Conservation (phyloP, 1,284 basidiomycete species). For the Ustilago cynodontis region DNA sequence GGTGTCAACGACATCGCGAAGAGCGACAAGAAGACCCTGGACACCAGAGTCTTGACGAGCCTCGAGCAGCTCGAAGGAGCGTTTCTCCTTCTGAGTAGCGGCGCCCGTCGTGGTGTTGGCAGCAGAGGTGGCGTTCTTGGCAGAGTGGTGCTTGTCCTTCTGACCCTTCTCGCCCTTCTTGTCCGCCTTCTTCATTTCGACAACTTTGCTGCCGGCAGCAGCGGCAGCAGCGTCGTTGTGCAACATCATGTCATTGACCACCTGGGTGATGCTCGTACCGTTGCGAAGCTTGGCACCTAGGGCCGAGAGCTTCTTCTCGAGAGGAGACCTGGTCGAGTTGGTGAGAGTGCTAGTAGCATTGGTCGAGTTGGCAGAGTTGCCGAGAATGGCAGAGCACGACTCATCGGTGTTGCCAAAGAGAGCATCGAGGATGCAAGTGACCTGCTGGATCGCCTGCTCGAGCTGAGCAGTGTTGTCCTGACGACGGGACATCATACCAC, state of each 20-base stretch:
- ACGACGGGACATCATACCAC: conserved; percentile 35
- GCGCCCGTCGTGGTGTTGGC: background rate
- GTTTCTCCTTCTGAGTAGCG: conserved; percentile 19
- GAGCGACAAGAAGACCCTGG: conserved; percentile 43
- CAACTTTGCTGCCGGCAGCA: conserved; percentile 6
- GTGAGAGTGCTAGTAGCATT: conserved; percentile 27
- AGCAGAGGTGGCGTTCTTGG: conserved; percentile 22
- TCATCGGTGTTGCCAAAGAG: conserved; percentile 49
- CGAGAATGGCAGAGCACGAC: conserved; percentile 35
- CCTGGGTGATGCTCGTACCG: conserved; percentile 43
- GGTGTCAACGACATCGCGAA: conserved; percentile 53
- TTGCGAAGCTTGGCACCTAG: conserved; percentile 38
- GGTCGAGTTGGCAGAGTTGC: conserved; percentile 34
- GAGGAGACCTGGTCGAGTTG: conserved; percentile 16
- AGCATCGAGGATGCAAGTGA: conserved; percentile 54
- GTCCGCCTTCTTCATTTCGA: conserved; percentile 18
- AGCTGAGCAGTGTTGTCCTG: conserved; percentile 38
- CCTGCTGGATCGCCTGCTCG: conserved; percentile 46
- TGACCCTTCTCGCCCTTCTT: conserved; percentile 16
- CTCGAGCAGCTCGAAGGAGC: conserved; percentile 25
- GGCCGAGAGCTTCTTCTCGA: conserved; percentile 36
- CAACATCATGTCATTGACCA: conserved; percentile 33
- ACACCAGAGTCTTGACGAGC: conserved; percentile 51
- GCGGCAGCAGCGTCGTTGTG: conserved; percentile 13
- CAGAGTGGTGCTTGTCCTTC: conserved; percentile 22